These are phyloP conservation scores for Leavenworthia alabamica DNA, from an alignment of 345 rosid genomes.

Conservation along the genomic window DNA sequence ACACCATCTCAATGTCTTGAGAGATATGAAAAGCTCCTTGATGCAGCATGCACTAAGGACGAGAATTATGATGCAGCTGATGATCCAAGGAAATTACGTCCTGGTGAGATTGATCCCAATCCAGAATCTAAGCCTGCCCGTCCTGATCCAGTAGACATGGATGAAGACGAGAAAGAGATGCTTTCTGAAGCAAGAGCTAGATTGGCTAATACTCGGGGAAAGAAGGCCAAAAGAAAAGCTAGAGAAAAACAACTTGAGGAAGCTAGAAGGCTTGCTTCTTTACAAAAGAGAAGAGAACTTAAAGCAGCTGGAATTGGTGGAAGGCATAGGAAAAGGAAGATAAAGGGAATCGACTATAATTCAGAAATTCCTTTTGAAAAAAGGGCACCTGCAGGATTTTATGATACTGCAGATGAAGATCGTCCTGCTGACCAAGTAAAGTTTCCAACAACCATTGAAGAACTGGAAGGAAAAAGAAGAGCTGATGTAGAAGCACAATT, in stretches of 20 bases:
- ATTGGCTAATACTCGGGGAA: constrained; percentile 89
- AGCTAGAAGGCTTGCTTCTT: constrained; percentile 97
- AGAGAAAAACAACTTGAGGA: constrained; percentile 99
- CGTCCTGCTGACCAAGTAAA: constrained; percentile 64
- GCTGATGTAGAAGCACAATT: constrained; percentile 79
- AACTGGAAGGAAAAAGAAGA: constrained; percentile 92
- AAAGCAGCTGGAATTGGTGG: constrained; percentile 96
- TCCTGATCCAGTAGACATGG: constrained; percentile 99
- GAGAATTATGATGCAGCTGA: constrained; percentile 93
- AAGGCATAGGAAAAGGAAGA: constrained; percentile 74
- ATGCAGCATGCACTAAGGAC: constrained; percentile 94
- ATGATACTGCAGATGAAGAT: constrained; percentile 84
- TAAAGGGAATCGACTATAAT: constrained; percentile 95
- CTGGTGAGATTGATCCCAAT: constrained; percentile 98
- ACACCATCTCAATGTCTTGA: constrained; percentile 99
- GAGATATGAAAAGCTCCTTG: constrained; percentile 94
- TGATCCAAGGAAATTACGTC: constrained; percentile 92
- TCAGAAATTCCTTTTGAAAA: constrained; percentile 97
- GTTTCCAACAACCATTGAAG: constrained; percentile 91
- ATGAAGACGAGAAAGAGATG: constrained; percentile 99
- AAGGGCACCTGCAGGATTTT: constrained; percentile 92
- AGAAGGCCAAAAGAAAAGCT: constrained; percentile 96
- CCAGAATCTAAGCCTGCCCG: constrained; percentile 99
- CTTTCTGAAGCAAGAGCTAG: constrained; percentile 98
- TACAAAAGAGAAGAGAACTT: constrained; percentile 93